phyloP scores from a whole-genome alignment of 257 asterid genomes.

The Fraxinus cuspidata region DNA sequence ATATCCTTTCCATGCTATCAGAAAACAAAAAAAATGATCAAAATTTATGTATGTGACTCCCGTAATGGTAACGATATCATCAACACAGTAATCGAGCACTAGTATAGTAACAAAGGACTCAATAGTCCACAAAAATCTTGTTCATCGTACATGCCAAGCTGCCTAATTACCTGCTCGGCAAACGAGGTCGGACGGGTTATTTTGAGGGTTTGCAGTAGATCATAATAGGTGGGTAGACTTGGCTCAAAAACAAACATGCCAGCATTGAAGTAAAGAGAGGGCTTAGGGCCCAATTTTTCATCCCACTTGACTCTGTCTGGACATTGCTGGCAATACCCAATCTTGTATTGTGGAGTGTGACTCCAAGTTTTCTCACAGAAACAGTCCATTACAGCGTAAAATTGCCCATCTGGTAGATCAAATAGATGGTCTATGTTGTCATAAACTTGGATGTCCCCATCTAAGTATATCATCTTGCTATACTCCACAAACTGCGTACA shows the following conservation, averaged over 20 bases:
- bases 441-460: constrained; percentile 69
- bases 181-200: constrained; percentile 55
- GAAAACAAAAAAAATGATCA: no score
- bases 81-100: no score
- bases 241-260: constrained; percentile 65
- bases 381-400: constrained; percentile 59
- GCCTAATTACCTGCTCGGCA: constrained; percentile 62
- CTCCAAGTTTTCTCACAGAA: constrained; percentile 42
- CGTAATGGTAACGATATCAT: not conserved
- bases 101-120: not conserved
- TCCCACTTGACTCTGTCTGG: constrained; percentile 55
- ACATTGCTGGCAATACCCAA: constrained; percentile 41
- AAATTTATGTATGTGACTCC: no score
- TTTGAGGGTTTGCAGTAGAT: constrained; percentile 41
- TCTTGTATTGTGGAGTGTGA: constrained; percentile 17
- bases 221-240: constrained; percentile 36
- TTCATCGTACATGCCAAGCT: not conserved
- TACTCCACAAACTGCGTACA: constrained; percentile 66
- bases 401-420: constrained; percentile 41
- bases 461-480: constrained; percentile 61
- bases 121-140: not conserved
- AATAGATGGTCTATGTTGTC: constrained; percentile 67
- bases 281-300: constrained; percentile 43
- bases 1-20: no score
- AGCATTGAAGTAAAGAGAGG: constrained; percentile 56